Evolutionary conservation across 345 rosid species (phyloP).

Genomic region (Eucalyptus marginata): DNA sequence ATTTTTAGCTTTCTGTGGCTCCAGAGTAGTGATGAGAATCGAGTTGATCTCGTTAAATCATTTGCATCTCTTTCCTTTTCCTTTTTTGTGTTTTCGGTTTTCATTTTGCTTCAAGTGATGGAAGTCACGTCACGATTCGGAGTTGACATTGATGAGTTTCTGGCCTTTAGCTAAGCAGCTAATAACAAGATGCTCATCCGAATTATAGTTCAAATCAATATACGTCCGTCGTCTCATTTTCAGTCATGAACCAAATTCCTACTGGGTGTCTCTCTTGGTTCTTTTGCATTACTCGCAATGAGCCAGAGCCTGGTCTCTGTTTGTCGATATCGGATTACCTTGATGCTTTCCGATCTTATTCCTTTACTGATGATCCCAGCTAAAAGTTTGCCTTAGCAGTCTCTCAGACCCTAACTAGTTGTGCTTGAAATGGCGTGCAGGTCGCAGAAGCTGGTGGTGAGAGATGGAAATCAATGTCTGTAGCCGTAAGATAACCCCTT

Average conservation of each 20-base stretch:
- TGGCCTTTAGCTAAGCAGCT: neutral
- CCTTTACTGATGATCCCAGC: neutral
- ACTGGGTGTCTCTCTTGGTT: neutral
- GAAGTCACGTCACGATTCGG: neutral
- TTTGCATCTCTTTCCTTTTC: neutral
- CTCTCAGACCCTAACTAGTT: neutral
- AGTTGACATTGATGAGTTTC: neutral
- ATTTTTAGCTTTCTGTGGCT: neutral
- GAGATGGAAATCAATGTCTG: slow-evolving; percentile 30
- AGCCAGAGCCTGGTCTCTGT: neutral
- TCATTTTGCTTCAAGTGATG: neutral
- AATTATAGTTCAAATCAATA: neutral
- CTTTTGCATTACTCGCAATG: neutral
- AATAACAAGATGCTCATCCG: neutral
- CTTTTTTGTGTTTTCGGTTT: neutral
- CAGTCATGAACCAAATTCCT: neutral
- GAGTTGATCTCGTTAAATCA: neutral
- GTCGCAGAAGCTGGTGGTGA: slow-evolving; percentile 30
- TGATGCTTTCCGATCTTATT: neutral
- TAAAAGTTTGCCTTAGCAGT: neutral
- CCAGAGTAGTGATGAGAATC: neutral
- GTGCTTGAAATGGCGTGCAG: neutral
- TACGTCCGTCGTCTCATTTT: too few relatives aligned
- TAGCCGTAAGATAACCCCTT: slow-evolving; percentile 5
- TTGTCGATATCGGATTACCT: rapidly evolving